These are phyloP conservation scores for Aspergillus nanangensis DNA, from an alignment of 495 filamentous ascomycete species.

Conservation along the genomic window DNA sequence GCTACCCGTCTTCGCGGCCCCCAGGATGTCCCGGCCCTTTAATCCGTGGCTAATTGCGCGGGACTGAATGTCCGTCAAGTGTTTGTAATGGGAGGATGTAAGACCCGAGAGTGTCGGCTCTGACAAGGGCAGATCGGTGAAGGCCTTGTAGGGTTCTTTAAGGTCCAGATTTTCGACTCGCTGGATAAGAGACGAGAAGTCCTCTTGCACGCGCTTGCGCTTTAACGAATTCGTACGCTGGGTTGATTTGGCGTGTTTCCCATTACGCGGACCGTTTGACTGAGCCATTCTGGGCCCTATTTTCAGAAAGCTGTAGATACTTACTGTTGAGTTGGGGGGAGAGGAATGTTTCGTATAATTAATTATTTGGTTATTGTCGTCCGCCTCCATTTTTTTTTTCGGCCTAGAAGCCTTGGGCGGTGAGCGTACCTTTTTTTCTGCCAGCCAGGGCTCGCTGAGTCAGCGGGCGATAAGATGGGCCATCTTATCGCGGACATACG, in stretches of 20 bases:
- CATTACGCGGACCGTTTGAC: slow-evolving; percentile 12
- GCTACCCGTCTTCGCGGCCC: slow-evolving; percentile 93
- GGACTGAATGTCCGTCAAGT: slow-evolving; percentile 86
- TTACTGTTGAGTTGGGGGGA: neutral
- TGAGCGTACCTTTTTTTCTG: slow-evolving; percentile 28
- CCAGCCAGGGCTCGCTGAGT: slow-evolving; percentile 22
- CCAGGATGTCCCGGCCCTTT: slow-evolving; percentile 85
- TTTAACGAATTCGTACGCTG: slow-evolving; percentile 46
- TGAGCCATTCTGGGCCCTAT: slow-evolving; percentile 28
- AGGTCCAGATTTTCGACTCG: slow-evolving; percentile 49
- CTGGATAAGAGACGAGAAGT: slow-evolving; percentile 39
- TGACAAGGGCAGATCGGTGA: slow-evolving; percentile 83
- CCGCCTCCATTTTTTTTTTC: slow-evolving; percentile 3
- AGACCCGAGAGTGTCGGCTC: slow-evolving; percentile 76
- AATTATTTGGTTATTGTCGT: neutral
- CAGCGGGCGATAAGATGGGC: slow-evolving; percentile 33
- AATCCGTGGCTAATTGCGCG: slow-evolving; percentile 80
- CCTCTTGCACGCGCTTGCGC: slow-evolving; percentile 53
- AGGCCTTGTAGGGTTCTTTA: slow-evolving; percentile 44
- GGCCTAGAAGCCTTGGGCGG: slow-evolving; percentile 13
- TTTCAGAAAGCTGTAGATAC: neutral
- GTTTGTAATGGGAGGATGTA: slow-evolving; percentile 81
- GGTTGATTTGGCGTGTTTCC: slow-evolving; percentile 21
- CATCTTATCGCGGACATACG: slow-evolving; percentile 11
- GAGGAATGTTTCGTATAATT: too few relatives aligned